Evolutionary conservation across 2,329 filamentous ascomycete species (phyloP).

Genomic region (Paramyrothecium sp.): DNA sequence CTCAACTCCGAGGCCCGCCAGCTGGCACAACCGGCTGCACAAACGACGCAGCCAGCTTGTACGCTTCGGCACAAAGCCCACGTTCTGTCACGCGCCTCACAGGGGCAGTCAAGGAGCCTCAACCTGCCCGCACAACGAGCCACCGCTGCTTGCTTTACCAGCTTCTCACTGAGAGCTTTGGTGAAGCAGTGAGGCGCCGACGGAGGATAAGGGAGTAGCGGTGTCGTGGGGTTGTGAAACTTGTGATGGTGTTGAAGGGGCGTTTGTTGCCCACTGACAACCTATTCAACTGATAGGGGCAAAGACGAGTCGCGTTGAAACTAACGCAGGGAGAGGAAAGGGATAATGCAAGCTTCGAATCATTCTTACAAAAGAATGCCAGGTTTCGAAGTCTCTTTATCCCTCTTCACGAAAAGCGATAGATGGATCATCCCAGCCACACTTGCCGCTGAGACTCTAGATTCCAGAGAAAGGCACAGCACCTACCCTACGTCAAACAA

Average conservation of each 20-base stretch:
- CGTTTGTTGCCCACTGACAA: background rate
- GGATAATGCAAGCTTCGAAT: background rate
- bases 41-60: background rate
- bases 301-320: background rate
- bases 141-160: background rate
- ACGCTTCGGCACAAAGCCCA: background rate
- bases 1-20: background rate
- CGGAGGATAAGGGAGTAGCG: background rate
- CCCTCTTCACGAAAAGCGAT: background rate
- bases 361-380: slow-evolving; percentile 7
- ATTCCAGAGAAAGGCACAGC: slow-evolving; percentile 20
- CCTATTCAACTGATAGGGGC: background rate
- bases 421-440: background rate
- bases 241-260: background rate
- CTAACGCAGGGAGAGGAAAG: background rate
- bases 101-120: background rate
- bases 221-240: background rate
- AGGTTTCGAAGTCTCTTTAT: slow-evolving; percentile 22
- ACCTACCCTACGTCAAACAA: slow-evolving; percentile 7
- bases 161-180: background rate
- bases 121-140: background rate
- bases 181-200: background rate
- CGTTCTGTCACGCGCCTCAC: background rate
- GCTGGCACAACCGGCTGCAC: background rate
- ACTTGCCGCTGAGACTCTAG: slow-evolving; percentile 16